Evolutionary conservation across 176 grass and related monocot species (phyloP), one percentile per base, ranked within the genome.

Genomic region (Eleusine indica): DNA sequence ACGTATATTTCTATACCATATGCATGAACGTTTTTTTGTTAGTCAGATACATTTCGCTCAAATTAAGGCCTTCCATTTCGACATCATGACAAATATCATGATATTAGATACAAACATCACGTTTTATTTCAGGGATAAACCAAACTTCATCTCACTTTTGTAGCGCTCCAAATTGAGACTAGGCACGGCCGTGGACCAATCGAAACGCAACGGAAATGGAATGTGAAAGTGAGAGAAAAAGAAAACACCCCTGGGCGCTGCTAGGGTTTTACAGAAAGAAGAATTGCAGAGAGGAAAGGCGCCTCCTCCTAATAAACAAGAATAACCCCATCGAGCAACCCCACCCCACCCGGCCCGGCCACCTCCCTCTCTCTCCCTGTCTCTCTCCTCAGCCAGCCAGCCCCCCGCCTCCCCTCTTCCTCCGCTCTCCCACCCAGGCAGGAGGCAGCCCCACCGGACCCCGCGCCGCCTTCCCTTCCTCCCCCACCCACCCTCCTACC

Each of bases 211-310:
- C 70, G 28, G 44, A 75, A 89, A 82, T 70, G 63, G 82, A 80
- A 69, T 25, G 61, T 21, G 82, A 64, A 79, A 71, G 79, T 17
- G 35, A 80, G 39, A 80, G 70, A 43, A 39, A 42, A 46, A 46
- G 7, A 9, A 8, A 47, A 44, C 9, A 46, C 51, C 76, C 16
- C 7, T 84, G 48, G 42, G 42, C 82, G 22, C 65, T 42, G 74
- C 82, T 81, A 85, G 87, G 83, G 78, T 89, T 89, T 89, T 81
- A 85, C 81, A 64, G 44, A 47, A 1, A 11, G 41, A 43, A 7
- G 81, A 88, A 88, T 42, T 66, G 81, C 70, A 66, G 46, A 35
- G 2, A 35, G 14, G 47, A 85, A 81, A 22, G 13, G 21, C 57
- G 21, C 58, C 61, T 64, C 43, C 29, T 44, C 7, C 6, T 10